Evolutionary conservation across 345 rosid species (phyloP), one percentile per base, ranked within the genome.

Genomic region (Pistacia atlantica): DNA sequence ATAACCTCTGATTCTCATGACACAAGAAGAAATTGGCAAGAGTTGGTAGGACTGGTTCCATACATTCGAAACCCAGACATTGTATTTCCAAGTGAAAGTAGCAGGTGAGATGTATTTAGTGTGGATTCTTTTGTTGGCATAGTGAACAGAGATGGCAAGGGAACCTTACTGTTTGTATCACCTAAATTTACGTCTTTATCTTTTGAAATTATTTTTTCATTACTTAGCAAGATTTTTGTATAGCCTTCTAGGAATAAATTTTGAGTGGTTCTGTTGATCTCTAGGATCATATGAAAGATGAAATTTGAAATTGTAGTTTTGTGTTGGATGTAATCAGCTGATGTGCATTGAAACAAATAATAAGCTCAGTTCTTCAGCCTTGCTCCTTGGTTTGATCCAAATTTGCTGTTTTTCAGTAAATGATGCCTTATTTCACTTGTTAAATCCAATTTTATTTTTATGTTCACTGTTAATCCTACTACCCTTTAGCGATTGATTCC

Each of bases 51-150:
- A 51, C 81, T 75, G 77, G 22, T 79, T 74, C 71, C 84, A 25
- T 83, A 80, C 72, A 58, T 75, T 45, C 83, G 98, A 80, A 92
- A 88, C 68, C 85, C 90, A 17, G 74, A 89, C 71, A 76, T 91
- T 72, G 63, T 82, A 20, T 74, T 89, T 77, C 84, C 80, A 33
- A 71, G 80, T 63, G 84, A 82, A 74, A 77, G 20, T 76, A n/a
- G 31, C 11, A 61, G 37, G 37, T 68, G 42, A 6, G 42, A 38
- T 38, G 4, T 6, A 38, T 38, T 38, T 4, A 38, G 7, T 6
- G 7, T 38, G 42, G 42, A 11, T 52, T 8, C 57, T 69, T 71
- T 49, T 14, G 11, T 58, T 66, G 66, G 59, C 63, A 16, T 25
- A 17, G 62, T 61, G 4, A 65, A 79, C 48, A 48, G 6, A 28